Evolutionary conservation across 768 basidiomycete genomes (phyloP).

Genomic region (Amanita polypyramis): DNA sequence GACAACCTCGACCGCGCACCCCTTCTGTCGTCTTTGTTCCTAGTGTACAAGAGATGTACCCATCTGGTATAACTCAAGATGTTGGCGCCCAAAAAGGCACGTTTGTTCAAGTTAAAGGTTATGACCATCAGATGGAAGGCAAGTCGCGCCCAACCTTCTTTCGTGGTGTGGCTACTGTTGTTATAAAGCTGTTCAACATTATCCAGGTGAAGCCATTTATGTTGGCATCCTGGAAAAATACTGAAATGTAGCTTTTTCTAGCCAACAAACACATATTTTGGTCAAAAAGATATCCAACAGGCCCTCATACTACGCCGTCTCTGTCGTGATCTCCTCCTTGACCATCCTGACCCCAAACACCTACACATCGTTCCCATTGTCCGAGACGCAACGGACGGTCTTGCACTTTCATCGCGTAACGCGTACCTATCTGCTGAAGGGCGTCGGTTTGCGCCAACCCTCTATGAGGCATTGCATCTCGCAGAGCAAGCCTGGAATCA

Average conservation of each 20-base stretch:
- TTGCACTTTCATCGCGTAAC: constrained; percentile 91
- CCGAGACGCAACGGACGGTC: constrained; percentile 49
- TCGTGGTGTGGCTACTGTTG: constrained; percentile 89
- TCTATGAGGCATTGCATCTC: constrained; percentile 57
- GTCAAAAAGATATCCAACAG: constrained; percentile 98
- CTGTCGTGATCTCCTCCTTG: constrained; percentile 68
- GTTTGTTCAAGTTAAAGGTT: constrained; percentile 88
- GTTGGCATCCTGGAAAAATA: neutral
- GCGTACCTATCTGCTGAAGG: constrained; percentile 63
- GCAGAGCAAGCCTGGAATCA: constrained; percentile 46
- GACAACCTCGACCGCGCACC: constrained; percentile 21
- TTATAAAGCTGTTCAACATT: constrained; percentile 90
- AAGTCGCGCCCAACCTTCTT: constrained; percentile 83
- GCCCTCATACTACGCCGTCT: constrained; percentile 76
- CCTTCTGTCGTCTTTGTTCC: constrained; percentile 76
- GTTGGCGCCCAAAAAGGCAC: constrained; percentile 70
- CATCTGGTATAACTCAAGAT: constrained; percentile 79
- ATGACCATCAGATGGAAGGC: constrained; percentile 91
- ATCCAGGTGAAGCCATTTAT: constrained; percentile 54
- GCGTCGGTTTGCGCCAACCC: constrained; percentile 51
- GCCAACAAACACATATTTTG: constrained; percentile 92
- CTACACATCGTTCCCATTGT: constrained; percentile 85
- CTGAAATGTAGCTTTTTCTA: constrained; percentile 20
- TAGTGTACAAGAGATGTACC: constrained; percentile 78
- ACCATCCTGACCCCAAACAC: constrained; percentile 60